phyloP scores from a whole-genome alignment of 257 asterid species.

The Solanum habrochaites region DNA sequence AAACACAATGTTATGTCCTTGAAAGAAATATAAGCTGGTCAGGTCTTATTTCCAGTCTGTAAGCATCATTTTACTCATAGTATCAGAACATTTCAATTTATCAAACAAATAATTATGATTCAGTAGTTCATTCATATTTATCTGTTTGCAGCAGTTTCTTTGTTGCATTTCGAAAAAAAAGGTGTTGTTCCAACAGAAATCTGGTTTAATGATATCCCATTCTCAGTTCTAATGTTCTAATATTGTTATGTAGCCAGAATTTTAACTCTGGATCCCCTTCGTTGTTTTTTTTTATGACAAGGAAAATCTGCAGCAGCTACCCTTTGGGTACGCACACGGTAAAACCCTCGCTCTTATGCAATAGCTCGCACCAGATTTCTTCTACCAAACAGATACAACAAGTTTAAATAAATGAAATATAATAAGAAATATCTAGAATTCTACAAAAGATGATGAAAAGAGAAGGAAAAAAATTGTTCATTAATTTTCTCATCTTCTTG shows the following conservation, averaged over 20 bases:
- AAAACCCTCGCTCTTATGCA: background rate
- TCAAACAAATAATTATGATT: background rate
- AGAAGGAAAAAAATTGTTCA: background rate
- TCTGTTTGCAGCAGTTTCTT: background rate
- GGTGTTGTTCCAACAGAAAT: background rate
- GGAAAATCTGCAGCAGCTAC: background rate
- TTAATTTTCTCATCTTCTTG: background rate
- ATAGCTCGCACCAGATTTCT: background rate
- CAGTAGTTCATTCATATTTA: background rate
- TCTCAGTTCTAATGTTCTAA: background rate
- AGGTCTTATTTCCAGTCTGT: background rate
- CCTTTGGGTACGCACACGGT: background rate
- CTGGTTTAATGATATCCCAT: background rate
- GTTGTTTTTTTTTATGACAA: background rate
- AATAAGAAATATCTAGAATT: background rate
- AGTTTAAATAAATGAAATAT: background rate
- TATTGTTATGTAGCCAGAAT: background rate
- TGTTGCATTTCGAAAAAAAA: background rate
- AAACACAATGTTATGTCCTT: background rate
- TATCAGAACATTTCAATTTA: background rate
- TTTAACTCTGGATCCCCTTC: background rate
- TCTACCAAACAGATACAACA: background rate
- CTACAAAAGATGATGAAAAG: background rate
- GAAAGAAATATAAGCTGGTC: background rate
- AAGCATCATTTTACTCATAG: background rate